phyloP scores from a whole-genome alignment of 2,329 filamentous ascomycete species.

The Annulohypoxylon truncatum region DNA sequence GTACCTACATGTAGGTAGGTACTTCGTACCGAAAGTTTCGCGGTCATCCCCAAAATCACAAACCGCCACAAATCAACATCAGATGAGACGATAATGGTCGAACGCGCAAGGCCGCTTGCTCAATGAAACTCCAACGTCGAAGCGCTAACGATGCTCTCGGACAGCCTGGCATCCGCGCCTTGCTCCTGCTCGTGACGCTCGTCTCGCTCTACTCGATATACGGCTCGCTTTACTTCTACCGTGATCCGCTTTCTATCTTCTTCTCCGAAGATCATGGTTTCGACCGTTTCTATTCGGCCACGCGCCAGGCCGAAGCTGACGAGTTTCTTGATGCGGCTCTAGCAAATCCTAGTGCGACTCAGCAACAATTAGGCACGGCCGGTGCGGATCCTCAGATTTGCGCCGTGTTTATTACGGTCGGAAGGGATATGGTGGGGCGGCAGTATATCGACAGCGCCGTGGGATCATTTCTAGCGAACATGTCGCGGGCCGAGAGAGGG shows the following conservation, averaged over 20 bases:
- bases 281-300: constrained; percentile 48
- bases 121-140: constrained; percentile 32
- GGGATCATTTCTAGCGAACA: constrained; percentile 49
- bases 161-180: constrained; percentile 46
- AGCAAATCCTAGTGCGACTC: constrained; percentile 32
- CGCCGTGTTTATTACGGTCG: constrained; percentile 48
- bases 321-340: constrained; percentile 43
- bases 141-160: constrained; percentile 28
- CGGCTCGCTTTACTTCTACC: constrained; percentile 49
- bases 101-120: constrained; percentile 26
- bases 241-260: constrained; percentile 50
- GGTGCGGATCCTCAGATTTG: constrained; percentile 44
- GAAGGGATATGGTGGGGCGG: constrained; percentile 44
- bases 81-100: constrained; percentile 16
- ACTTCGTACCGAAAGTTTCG: not conserved
- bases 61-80: constrained; percentile 6
- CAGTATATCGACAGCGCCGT: constrained; percentile 51
- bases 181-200: constrained; percentile 43
- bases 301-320: constrained; percentile 47
- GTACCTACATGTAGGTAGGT: no score
- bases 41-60: not conserved
- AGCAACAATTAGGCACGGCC: constrained; percentile 41
- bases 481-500: constrained; percentile 46
- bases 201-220: constrained; percentile 46
- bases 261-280: constrained; percentile 50